phyloP scores from a whole-genome alignment of 2,329 filamentous ascomycete species.

The Plectosphaerella sp. region DNA sequence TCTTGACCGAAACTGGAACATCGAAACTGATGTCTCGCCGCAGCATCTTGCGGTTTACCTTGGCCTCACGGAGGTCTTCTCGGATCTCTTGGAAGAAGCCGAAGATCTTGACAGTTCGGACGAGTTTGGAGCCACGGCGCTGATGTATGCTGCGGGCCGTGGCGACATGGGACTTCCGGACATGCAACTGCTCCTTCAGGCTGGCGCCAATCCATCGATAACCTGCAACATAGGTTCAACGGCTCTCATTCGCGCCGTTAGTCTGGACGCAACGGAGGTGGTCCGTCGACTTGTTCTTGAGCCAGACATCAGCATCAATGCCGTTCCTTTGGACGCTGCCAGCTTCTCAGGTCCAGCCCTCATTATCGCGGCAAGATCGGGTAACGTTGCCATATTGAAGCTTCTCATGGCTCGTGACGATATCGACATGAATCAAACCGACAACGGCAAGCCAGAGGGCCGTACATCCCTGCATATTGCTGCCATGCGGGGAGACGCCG shows the following conservation, averaged over 20 bases:
- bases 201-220: neutral
- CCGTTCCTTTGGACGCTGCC: neutral
- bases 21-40: neutral
- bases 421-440: neutral
- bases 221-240: slow-evolving; percentile 1
- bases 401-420: slow-evolving; percentile 1
- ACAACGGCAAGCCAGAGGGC: neutral
- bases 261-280: neutral
- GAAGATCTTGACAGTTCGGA: neutral
- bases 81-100: neutral
- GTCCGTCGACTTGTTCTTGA: neutral
- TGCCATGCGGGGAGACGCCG: neutral
- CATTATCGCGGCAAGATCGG: neutral
- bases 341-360: neutral
- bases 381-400: neutral
- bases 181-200: neutral
- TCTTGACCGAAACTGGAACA: neutral
- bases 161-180: neutral
- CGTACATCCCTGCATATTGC: neutral
- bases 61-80: neutral
- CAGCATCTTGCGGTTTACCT: neutral
- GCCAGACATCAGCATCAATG: slow-evolving; percentile 2
- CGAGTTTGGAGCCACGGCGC: neutral
- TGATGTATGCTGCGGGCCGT: neutral
- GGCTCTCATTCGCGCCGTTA: neutral